Percentiles rank a stretch among this genome's conserved stretches.
These are phyloP conservation scores for Fermentozyma sake DNA, from an alignment of 1,139 yeast species.

Conservation along the genomic window DNA sequence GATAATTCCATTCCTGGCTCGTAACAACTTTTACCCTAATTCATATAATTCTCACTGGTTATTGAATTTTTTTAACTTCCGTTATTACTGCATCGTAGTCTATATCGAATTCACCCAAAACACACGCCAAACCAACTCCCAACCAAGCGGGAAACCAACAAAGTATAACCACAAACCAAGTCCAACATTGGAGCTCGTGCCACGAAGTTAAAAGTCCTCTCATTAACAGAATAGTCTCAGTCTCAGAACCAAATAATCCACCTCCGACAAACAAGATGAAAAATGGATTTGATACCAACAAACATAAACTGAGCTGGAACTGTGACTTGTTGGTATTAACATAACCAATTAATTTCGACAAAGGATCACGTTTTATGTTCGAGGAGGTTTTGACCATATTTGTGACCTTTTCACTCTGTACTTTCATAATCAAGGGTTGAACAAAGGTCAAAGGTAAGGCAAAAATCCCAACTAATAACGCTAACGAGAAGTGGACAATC, in stretches of 20 bases:
- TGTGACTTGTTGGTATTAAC: conserved; percentile 15
- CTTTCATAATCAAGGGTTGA: conserved; percentile 31
- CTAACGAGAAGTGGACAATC: conserved; percentile 80
- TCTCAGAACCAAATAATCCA: conserved; percentile 20
- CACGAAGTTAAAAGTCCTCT: conserved; percentile 58
- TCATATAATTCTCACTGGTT: too few relatives aligned
- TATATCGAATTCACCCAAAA: conserved; percentile 26
- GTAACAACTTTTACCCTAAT: too few relatives aligned
- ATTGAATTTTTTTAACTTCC: too few relatives aligned
- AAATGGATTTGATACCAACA: conserved; percentile 52
- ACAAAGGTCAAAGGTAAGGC: conserved; percentile 72
- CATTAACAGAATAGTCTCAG: conserved; percentile 35
- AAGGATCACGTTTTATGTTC: conserved; percentile 10
- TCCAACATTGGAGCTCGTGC: conserved; percentile 75
- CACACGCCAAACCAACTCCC: conserved; percentile 34
- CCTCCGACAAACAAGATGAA: conserved; percentile 35
- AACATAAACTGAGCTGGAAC: conserved; percentile 30
- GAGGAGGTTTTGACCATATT: not conserved
- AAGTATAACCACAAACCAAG: conserved; percentile 70
- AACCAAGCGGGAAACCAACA: conserved; percentile 89
- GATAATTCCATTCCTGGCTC: too few relatives aligned
- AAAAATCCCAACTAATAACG: conserved; percentile 62
- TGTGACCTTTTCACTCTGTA: conserved; percentile 3
- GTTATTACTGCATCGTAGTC: too few relatives aligned
- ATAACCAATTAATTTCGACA: conserved; percentile 7